These are phyloP conservation scores for Diplosphaera chodatii DNA, from an alignment of 139 green algal genomes.

Conservation along the genomic window DNA sequence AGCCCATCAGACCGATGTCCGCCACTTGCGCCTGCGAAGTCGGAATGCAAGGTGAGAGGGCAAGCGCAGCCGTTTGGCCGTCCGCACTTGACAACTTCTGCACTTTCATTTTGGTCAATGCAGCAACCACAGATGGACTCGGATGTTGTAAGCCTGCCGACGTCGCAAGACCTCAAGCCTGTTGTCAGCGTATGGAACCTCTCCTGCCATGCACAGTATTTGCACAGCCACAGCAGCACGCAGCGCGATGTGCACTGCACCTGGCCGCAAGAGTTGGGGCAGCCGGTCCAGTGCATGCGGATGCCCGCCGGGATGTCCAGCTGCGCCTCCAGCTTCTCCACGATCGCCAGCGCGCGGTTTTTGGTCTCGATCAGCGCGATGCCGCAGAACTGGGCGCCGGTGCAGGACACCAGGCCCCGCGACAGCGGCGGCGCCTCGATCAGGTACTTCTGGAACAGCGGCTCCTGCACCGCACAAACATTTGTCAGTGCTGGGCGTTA, in stretches of 20 bases:
- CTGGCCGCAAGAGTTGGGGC: slow-evolving; percentile 96
- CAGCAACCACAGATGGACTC: too few relatives aligned
- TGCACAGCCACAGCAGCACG: too few relatives aligned
- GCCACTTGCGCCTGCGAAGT: slow-evolving; percentile 62
- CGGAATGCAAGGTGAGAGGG: background rate
- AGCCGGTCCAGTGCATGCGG: slow-evolving; percentile 97
- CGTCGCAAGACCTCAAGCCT: too few relatives aligned
- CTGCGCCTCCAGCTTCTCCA: slow-evolving; percentile 74
- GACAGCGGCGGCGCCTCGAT: slow-evolving; percentile 22
- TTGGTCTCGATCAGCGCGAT: slow-evolving; percentile 97
- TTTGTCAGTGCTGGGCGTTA: too few relatives aligned
- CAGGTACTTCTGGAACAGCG: slow-evolving; percentile 68
- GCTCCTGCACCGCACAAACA: slow-evolving; percentile 55
- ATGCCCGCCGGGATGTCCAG: slow-evolving; percentile 74
- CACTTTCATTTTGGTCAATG: too few relatives aligned
- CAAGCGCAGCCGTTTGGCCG: too few relatives aligned
- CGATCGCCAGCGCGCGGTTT: slow-evolving; percentile 60
- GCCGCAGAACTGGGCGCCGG: slow-evolving; percentile 93
- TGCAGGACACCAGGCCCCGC: slow-evolving; percentile 73
- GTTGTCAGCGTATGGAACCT: too few relatives aligned
- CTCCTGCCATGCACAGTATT: too few relatives aligned
- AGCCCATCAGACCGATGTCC: slow-evolving; percentile 93
- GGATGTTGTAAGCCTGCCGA: too few relatives aligned
- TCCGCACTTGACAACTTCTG: too few relatives aligned
- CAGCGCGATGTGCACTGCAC: slow-evolving; percentile 14